Percentiles rank a stretch among this genome's conserved stretches.
phyloP scores from a whole-genome alignment of 352 stramenopile species.

The Peronospora farinosa region DNA sequence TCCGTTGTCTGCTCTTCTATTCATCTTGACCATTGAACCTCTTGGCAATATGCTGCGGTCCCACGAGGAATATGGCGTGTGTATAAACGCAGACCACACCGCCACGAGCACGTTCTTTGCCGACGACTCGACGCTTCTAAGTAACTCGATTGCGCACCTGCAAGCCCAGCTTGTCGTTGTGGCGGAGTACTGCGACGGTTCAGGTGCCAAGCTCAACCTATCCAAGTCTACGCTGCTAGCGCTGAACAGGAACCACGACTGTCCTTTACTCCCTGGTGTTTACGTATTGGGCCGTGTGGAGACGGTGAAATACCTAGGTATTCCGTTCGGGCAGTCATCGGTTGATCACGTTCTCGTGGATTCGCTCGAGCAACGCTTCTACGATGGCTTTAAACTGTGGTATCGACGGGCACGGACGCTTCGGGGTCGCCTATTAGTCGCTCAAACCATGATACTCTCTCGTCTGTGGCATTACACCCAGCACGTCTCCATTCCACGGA shows the following conservation, averaged over 20 bases:
- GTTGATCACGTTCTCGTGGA: neutral
- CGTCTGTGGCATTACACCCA: constrained; percentile 4
- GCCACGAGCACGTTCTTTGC: constrained; percentile 5
- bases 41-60: neutral
- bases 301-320: neutral
- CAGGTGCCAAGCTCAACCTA: constrained; percentile 3
- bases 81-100: neutral
- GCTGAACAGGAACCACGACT: neutral
- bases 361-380: neutral
- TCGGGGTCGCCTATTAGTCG: constrained; percentile 2
- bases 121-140: constrained; percentile 2
- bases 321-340: neutral
- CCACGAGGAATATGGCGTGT: neutral
- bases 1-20: neutral
- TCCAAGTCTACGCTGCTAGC: constrained; percentile 2
- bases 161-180: neutral
- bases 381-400: neutral
- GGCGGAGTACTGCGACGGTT: neutral
- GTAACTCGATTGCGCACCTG: neutral
- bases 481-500: neutral
- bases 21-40: neutral
- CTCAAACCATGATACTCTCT: constrained; percentile 4
- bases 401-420: constrained; percentile 2
- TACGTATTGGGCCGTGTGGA: neutral
- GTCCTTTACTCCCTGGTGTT: neutral